Evolutionary conservation across 495 filamentous ascomycete genomes (phyloP).

Genomic region (Hyaloscypha finlandica): DNA sequence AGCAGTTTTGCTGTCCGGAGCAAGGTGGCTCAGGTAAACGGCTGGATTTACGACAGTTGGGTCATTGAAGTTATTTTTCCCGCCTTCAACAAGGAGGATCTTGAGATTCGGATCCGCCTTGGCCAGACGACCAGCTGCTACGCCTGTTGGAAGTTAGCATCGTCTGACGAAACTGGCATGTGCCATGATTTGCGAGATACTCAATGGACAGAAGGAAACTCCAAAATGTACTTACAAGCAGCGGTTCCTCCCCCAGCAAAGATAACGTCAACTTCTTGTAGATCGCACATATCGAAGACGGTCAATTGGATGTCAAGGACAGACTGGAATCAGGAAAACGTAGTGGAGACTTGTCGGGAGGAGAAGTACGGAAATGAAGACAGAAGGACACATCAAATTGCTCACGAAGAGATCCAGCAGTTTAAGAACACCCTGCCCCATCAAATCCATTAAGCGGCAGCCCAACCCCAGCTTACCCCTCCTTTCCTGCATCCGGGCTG

Average conservation of each 20-base stretch:
- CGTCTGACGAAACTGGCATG: too few species aligned
- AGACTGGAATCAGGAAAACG: background rate
- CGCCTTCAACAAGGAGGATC: slow-evolving; percentile 54
- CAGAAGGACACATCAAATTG: too few species aligned
- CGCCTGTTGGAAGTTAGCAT: background rate
- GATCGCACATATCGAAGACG: slow-evolving; percentile 17
- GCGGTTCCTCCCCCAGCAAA: slow-evolving; percentile 39
- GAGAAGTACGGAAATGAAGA: too few species aligned
- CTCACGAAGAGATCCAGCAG: too few species aligned
- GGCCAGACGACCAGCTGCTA: slow-evolving; percentile 49
- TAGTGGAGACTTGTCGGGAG: too few species aligned
- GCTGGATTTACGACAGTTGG: slow-evolving; percentile 47
- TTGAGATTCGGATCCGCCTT: slow-evolving; percentile 50
- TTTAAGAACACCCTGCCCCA: too few species aligned
- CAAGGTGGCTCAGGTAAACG: slow-evolving; percentile 35
- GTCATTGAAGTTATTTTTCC: slow-evolving; percentile 47
- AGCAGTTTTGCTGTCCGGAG: slow-evolving; percentile 30
- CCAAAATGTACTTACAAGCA: slow-evolving; percentile 36
- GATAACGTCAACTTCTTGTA: slow-evolving; percentile 32
- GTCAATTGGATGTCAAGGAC: background rate
- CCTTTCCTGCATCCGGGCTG: too few species aligned
- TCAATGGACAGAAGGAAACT: background rate
- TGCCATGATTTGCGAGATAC: background rate
- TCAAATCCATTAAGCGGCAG: too few species aligned
- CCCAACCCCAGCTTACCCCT: too few species aligned